Evolutionary conservation across 2,329 filamentous ascomycete genomes (phyloP), one percentile per base, ranked within the genome.

Genomic region (Talaromyces sp.): DNA sequence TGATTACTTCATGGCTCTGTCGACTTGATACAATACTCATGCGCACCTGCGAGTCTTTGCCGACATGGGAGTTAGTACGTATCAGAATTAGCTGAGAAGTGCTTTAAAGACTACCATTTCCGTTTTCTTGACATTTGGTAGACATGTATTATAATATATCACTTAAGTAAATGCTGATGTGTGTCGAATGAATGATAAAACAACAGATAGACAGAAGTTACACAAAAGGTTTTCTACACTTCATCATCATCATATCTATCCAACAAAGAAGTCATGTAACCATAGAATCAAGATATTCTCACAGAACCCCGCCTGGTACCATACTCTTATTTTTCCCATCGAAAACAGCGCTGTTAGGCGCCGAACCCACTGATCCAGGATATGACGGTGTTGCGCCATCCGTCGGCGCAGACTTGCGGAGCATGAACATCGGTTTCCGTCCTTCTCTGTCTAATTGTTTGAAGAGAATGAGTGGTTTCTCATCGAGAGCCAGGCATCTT

Each of bases 371-470:
- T 37, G 58, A 42, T 21, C 50, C 59, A 39, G 62, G 59, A 59
- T 64, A 64, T 9, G 64, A 63, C 21, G 58, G 31, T 18, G 66
- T 65, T 9, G 63, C 44, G 9, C 82, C 81, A 37, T 76, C 71
- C 3, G 81, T 77, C 60, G 84, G 83, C n/a, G 85, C 83, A 68
- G 88, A 83, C 68, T 84, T 84, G 60, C 95, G 82, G 62, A 99
- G 81, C 95, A 99, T 99, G 73, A 99, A 99, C 95, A 98, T 98
- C 23, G 95, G 95, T 75, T 98, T 99, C 78, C 96, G 90, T 54
- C 95, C 95, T 79, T 98, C 95, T 75, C 93, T 93, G 73, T 98
- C 93, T 62, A 99, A 81, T 75, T 98, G 93, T 79, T 99, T 99
- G 80, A 99, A 99, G 66, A 99, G 79, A 66, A 97, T 96, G 63